These are phyloP conservation scores for Cucumis sativus DNA, from an alignment of 306 rosid genomes.

Conservation along the genomic window DNA sequence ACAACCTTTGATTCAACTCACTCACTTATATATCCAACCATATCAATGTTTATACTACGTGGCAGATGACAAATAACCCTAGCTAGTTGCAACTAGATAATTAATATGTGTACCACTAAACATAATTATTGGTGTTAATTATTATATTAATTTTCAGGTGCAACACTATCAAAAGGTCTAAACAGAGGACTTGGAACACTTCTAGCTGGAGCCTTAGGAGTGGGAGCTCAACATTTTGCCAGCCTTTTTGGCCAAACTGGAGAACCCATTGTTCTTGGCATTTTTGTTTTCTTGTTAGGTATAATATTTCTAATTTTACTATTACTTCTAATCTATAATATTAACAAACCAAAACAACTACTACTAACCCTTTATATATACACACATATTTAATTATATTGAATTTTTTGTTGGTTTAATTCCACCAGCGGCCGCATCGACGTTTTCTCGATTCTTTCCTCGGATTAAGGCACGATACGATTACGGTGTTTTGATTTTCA, in stretches of 20 bases:
- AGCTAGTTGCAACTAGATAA: no score
- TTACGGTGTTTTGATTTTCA: slow-evolving; percentile 71
- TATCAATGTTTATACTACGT: no score
- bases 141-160: slow-evolving; percentile 34
- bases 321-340: no score
- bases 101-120: neutral
- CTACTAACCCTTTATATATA: neutral
- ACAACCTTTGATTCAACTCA: no score
- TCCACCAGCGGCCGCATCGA: slow-evolving; percentile 63
- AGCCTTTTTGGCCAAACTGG: slow-evolving; percentile 42
- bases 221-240: slow-evolving; percentile 65
- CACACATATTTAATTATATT: neutral
- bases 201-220: slow-evolving; percentile 62
- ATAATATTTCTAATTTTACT: neutral
- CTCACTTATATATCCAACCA: no score
- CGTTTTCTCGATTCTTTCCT: slow-evolving; percentile 64
- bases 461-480: slow-evolving; percentile 69
- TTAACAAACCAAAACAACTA: neutral
- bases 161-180: slow-evolving; percentile 54
- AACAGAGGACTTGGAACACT: slow-evolving; percentile 83
- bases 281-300: slow-evolving; percentile 67
- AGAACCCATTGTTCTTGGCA: slow-evolving; percentile 53
- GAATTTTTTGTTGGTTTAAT: no score
- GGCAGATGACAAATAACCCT: no score
- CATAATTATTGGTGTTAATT: neutral